Evolutionary conservation across 768 basidiomycete genomes (phyloP), one percentile per base, ranked within the genome.

Genomic region (Tylopilus vinaceipallidus): DNA sequence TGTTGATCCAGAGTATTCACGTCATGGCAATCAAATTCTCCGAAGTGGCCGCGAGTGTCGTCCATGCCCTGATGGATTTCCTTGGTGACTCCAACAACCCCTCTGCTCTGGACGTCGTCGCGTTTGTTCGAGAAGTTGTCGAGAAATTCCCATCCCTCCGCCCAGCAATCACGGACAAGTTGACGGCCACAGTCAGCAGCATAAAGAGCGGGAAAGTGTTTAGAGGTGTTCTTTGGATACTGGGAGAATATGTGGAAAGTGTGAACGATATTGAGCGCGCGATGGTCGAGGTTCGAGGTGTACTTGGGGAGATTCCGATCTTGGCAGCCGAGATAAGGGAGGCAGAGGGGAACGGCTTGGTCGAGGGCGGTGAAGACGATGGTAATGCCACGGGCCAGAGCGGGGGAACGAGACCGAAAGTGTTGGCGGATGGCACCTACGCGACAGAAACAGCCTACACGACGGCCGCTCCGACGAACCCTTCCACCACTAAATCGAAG

Each of bases 151-250:
- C 95, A 1, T 72, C 80, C 45, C 80, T 98, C 9, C 87, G 95
- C 8, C 62, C 75, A 2, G 80, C 88, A 8, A 92, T 98, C 57
- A 86, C 86, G 50, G 84, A 90, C 63, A 94, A 92, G 62, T 82
- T 98, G 45, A 82, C 87, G 40, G 72, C 80, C 26, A 88, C 91
- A 0, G 83, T 98, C 41, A 61, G 78, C 47, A 91, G 91, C 53
- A 91, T 98, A 72, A 94, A 94, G 69, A 94, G 91, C 1, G 94
- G 94, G 47, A 98, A 98, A 69, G 95, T 98, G 20, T 98, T 90
- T 77, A 85, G 94, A 5, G 97, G 95, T 7, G 81, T 98, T 16
- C 79, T 98, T 41, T 98, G 97, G 95, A 97, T 98, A 56, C 77
- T 98, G n/a, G 95, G 97, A 54, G 95, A 98, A 71, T 99, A 98